Base-by-base conservation (phyloP, 2,329 filamentous ascomycete species). In the Aspergillus sp. region DNA sequence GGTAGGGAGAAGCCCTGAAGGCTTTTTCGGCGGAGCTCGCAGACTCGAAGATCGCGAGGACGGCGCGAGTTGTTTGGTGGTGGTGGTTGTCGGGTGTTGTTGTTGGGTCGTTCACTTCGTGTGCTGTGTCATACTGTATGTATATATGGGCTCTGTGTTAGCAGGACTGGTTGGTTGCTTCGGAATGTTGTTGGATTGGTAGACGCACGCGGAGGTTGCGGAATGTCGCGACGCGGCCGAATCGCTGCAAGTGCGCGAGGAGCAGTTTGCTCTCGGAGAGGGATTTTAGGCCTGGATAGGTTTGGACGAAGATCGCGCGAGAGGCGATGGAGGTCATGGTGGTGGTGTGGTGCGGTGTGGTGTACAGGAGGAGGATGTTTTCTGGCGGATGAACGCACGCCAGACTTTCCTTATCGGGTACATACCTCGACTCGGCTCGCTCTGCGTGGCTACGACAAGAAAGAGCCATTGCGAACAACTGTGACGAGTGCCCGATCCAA, bases 171-270 rank as follows among this genome's bases (percentile, higher is more conserved):
- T 16, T 16, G n/a, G 12, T 15, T 3, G 10, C 11, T 30, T n/a
- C n/a, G 14, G 4, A 10, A 24, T 10, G 30, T 14, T n/a, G n/a
- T n/a, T n/a, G n/a, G 26, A 4, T 14, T 10, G 25, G 13, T 11
- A 15, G 15, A 26, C 31, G 14, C 43, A 63, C 58, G 43, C 52
- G 56, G 10, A 57, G 35, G 34, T 58, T 61, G 19, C 52, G 45
- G 40, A 61, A 64, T 15, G 52, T 54, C 7, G 49, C 43, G 5
- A 64, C 58, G 41, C 63, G 59, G 13, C 61, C 61, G 43, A 58
- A 63, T 44, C 58, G 56, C 39, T 63, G 59, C 12, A 64, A 44
- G 5, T 55, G 53, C 25, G 48, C 41, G 13, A 63, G 50, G 15
- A 64, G 41, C 12, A 48, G 44, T 37, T 48, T 51, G 38, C 55